These are phyloP conservation scores for Angomonas ambiguus DNA, from an alignment of 208 protist genomes.

Conservation along the genomic window DNA sequence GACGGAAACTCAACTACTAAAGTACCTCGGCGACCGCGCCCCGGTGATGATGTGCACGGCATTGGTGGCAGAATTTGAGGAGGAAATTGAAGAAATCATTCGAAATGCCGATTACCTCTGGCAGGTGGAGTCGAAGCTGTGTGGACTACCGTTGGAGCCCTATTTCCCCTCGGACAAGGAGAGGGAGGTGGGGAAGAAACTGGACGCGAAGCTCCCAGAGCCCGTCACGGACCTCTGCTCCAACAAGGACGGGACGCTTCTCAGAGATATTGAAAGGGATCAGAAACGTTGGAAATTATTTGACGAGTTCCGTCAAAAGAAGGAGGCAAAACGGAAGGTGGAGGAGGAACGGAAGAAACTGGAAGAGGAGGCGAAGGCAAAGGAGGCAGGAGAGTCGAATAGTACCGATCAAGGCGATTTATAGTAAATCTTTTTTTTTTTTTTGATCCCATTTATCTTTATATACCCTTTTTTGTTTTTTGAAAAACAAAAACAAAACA, in stretches of 20 bases:
- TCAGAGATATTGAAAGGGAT: constrained; percentile 27
- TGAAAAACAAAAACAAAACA: background rate
- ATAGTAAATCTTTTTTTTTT: constrained; percentile 1
- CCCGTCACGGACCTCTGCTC: constrained; percentile 16
- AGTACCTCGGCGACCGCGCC: constrained; percentile 18
- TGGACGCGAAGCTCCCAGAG: constrained; percentile 16
- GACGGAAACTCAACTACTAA: constrained; percentile 30
- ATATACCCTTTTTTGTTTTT: background rate
- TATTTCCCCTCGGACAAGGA: background rate
- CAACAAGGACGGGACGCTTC: constrained; percentile 12
- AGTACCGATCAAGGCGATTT: background rate
- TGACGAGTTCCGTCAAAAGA: constrained; percentile 18
- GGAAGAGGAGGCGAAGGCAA: constrained; percentile 10
- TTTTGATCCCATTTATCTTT: background rate
- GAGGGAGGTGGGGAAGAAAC: background rate
- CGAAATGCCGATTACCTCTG: constrained; percentile 25
- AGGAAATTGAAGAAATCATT: constrained; percentile 54
- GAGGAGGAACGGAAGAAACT: constrained; percentile 5
- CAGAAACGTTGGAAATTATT: constrained; percentile 35
- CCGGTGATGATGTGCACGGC: constrained; percentile 39
- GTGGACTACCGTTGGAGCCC: constrained; percentile 28
- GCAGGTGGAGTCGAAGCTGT: constrained; percentile 56
- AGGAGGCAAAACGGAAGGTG: constrained; percentile 5
- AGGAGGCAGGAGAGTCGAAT: constrained; percentile 21
- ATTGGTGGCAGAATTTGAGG: constrained; percentile 63